Percentiles rank a stretch among this genome's conserved stretches.
Evolutionary conservation across 805 yeast species (phyloP).

Genomic region (Starmerella apicola): DNA sequence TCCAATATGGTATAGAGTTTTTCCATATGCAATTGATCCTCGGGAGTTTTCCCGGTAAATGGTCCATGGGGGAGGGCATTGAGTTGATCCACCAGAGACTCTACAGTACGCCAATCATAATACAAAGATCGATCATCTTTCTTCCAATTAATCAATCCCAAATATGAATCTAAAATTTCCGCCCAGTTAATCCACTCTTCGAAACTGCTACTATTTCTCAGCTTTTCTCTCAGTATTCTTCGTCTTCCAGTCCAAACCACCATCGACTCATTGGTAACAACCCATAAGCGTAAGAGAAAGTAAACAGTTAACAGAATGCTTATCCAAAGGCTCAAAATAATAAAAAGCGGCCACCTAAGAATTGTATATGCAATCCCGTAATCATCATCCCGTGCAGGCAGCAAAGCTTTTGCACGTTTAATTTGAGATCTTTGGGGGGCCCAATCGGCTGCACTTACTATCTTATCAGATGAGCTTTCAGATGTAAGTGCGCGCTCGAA

Average conservation of each 20-base stretch:
- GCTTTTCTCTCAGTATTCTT: conserved; percentile 35
- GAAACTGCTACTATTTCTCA: conserved; percentile 40
- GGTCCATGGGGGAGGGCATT: conserved; percentile 25
- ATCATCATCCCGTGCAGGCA: conserved; percentile 13
- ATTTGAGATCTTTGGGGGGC: conserved; percentile 10
- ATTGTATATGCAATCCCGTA: conserved; percentile 35
- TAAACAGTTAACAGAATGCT: conserved; percentile 38
- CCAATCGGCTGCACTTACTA: conserved; percentile 24
- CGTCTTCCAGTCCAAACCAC: conserved; percentile 53
- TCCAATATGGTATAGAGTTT: conserved; percentile 47
- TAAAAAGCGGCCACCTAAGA: conserved; percentile 54
- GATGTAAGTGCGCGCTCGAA: conserved; percentile 15
- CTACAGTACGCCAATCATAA: conserved; percentile 54
- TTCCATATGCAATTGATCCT: conserved; percentile 23
- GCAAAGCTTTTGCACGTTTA: conserved; percentile 4
- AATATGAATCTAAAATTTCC: conserved; percentile 39
- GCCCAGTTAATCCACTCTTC: conserved; percentile 56
- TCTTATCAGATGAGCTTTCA: conserved; percentile 11
- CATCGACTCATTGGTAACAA: conserved; percentile 48
- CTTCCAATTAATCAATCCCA: conserved; percentile 56
- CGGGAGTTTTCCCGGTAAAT: conserved; percentile 9
- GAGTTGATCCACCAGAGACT: conserved; percentile 36
- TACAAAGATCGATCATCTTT: conserved; percentile 47
- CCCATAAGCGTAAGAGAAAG: conserved; percentile 43
- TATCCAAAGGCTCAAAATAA: conserved; percentile 44